Base-by-base conservation (phyloP, 2,329 filamentous ascomycete species). In the Dothideomycetidae sp. region DNA sequence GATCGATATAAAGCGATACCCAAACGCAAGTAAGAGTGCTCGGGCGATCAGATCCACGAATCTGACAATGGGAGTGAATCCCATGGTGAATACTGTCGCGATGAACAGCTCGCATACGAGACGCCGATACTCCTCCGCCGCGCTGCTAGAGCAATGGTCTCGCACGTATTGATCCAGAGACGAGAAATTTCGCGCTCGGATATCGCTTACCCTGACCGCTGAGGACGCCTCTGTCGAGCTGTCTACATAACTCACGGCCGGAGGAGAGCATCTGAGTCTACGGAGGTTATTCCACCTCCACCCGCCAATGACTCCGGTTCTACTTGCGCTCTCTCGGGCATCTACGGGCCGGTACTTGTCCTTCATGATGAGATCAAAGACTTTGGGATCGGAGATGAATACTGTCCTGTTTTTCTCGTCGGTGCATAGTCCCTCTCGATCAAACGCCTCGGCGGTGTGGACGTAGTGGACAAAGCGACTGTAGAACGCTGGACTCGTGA, bases 401-500 rank as follows among this genome's bases (percentile, higher is more conserved):
- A 78, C 52, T 0, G 75, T 81, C 28, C 62, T 58, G 44, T 67
- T 77, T 41, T 74, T 72, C 31, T 68, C 59, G 15, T 64, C 56
- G 1, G 60, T 60, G 19, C 59, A 57, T 10, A 63, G 48, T 53
- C 49, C 71, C 51, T 81, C 75, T 41, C 66, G 64, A 39, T 75
- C 70, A 18, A 81, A 59, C 1, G 72, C 74, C 46, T 78, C 71
- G 12, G 71, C 63, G 14, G 72, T 70, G 48, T 77, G 65, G 0
- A 69, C 61, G 49, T 81, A 80, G 44, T 70, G 65, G 1, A 75
- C 63, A 33, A 81, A 74, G 17, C 75, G 67, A 10, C 70, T 66
- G 57, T 83, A 83, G 50, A 83, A 83, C 0, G 59, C 62, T 1
- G 78, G 77, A 0, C 73, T 77, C 13, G 78, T 53, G 3, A 81